A percentile compares a stretch with the other conserved stretches of the same genome.
These are phyloP conservation scores for Chrysanthemum makinoi DNA, from an alignment of 129 eudicot species.

Conservation along the genomic window DNA sequence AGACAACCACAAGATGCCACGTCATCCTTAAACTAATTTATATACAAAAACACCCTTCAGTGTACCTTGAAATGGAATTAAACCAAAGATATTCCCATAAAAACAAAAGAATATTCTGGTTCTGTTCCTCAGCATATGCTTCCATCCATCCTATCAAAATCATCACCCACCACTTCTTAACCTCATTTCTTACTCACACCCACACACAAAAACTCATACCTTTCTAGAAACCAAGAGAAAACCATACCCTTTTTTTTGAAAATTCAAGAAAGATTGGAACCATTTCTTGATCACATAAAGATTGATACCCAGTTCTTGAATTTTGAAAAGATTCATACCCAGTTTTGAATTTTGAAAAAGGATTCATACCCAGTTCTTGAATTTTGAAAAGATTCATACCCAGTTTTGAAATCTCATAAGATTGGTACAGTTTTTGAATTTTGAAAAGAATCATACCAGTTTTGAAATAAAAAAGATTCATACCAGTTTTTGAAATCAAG, in stretches of 20 bases:
- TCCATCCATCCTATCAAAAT: background rate
- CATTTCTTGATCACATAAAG: background rate
- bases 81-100: constrained; percentile 32
- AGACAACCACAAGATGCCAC: background rate
- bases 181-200: constrained; percentile 10
- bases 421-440: too few species aligned
- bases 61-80: constrained; percentile 22
- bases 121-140: constrained; percentile 42
- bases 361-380: background rate
- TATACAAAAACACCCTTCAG: background rate
- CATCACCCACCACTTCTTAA: constrained; percentile 12
- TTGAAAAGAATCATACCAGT: background rate
- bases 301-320: background rate
- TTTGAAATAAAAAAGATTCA: background rate
- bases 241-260: constrained; percentile 3
- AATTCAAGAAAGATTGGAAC: background rate
- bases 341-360: background rate
- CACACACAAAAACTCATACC: background rate
- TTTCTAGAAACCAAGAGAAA: background rate
- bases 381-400: too few species aligned
- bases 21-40: background rate
- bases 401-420: background rate
- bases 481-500: background rate
- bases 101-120: constrained; percentile 45
- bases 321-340: constrained; percentile 14